Evolutionary conservation across 108 stramenopile species (phyloP).

Genomic region (Cafeteria roenbergensis): DNA sequence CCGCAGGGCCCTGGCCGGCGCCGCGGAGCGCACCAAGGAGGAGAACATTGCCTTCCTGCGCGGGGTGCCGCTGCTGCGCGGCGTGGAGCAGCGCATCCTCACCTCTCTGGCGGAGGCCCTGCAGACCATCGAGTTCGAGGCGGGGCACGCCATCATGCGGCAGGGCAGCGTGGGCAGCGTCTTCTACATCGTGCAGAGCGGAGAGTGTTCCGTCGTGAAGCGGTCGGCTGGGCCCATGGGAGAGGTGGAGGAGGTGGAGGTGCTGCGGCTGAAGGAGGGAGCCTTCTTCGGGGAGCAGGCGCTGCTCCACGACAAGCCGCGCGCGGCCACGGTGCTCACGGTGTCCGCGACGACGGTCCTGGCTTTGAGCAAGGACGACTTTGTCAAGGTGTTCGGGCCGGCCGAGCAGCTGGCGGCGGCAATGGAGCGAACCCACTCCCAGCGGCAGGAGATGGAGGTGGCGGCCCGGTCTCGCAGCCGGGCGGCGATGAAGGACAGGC

Average conservation of each 20-base stretch:
- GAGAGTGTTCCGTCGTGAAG: conserved; percentile 18
- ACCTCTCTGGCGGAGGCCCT: conserved; percentile 5
- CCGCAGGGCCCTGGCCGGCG: conserved; percentile 9
- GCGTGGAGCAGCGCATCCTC: neutral
- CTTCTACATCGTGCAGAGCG: conserved; percentile 60
- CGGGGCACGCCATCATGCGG: conserved; percentile 10
- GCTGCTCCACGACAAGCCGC: conserved; percentile 41
- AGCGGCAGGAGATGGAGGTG: neutral
- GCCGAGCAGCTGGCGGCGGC: conserved; percentile 21
- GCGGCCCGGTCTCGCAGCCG: neutral
- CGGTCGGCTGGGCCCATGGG: neutral
- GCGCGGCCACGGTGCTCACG: conserved; percentile 46
- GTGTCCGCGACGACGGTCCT: conserved; percentile 22
- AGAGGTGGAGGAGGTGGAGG: neutral
- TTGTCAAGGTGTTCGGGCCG: conserved; percentile 39
- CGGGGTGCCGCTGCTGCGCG: neutral
- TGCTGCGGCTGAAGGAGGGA: conserved; percentile 14
- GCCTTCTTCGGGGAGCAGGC: conserved; percentile 57
- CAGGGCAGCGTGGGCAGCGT: conserved; percentile 23
- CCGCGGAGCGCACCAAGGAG: neutral
- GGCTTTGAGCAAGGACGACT: conserved; percentile 26
- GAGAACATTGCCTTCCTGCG: conserved; percentile 1
- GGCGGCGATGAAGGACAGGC: too few species aligned
- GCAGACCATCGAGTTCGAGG: neutral
- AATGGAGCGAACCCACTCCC: conserved; percentile 25